Percentiles rank a stretch among this genome's conserved stretches.
Conservation (phyloP, 2,329 filamentous ascomycete species). For the Aspergillus ochraceoroseus region DNA sequence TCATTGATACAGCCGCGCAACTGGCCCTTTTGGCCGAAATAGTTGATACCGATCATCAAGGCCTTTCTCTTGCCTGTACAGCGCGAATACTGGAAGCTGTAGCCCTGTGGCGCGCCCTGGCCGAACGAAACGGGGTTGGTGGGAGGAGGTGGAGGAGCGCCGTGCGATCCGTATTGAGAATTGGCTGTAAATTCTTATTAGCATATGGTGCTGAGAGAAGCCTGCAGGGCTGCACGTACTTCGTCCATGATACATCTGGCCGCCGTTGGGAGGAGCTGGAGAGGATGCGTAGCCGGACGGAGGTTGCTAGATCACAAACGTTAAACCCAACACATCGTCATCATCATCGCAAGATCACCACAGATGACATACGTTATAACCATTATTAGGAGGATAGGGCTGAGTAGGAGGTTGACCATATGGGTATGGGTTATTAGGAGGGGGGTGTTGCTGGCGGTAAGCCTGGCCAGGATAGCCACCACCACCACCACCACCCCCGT, state of each 20-base stretch:
- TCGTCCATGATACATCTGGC: conserved; percentile 39
- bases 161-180: conserved; percentile 50
- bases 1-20: conserved; percentile 94
- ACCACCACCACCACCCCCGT: too few species aligned
- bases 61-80: conserved; percentile 88
- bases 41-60: conserved; percentile 90
- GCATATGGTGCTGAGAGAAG: not conserved
- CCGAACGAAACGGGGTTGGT: conserved; percentile 67
- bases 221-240: conserved; percentile 29
- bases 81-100: conserved; percentile 84
- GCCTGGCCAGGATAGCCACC: conserved; percentile 38
- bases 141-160: conserved; percentile 62
- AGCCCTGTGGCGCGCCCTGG: conserved; percentile 70
- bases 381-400: conserved; percentile 30
- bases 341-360: conserved; percentile 3
- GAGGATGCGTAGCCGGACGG: conserved; percentile 26
- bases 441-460: conserved; percentile 41
- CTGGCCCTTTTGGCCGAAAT: conserved; percentile 88
- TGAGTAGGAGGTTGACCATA: conserved; percentile 45
- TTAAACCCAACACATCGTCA: conserved; percentile 14
- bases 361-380: conserved; percentile 36
- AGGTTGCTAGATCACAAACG: conserved; percentile 21
- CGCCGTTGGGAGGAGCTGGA: conserved; percentile 34
- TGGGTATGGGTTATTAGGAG: conserved; percentile 37
- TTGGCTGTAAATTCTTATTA: conserved; percentile 43